These are phyloP conservation scores for Fraxinus dipetala DNA, from an alignment of 305 asterid species.

Conservation along the genomic window DNA sequence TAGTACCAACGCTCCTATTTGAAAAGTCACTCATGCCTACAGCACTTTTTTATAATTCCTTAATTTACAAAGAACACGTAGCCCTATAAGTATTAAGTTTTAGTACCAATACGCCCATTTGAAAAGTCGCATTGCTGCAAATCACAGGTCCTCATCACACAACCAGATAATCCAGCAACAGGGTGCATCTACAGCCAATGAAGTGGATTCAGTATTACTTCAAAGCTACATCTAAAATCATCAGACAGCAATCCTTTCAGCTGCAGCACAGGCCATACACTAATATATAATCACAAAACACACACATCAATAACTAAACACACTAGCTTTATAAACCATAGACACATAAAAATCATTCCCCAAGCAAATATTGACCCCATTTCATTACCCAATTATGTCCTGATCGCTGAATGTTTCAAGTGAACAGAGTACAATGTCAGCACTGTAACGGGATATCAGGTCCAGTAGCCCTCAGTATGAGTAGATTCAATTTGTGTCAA, in stretches of 20 bases:
- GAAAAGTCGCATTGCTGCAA: not conserved
- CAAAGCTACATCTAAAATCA: not conserved
- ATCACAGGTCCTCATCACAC: not conserved
- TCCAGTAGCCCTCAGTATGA: not conserved
- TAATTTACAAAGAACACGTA: not conserved
- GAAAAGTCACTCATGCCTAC: not conserved
- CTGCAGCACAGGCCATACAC: not conserved
- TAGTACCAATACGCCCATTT: not conserved
- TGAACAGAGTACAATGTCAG: not conserved
- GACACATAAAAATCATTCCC: not conserved
- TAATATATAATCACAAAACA: not conserved
- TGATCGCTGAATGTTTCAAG: not conserved
- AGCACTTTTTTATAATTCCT: not conserved
- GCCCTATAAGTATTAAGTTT: not conserved
- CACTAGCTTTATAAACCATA: not conserved
- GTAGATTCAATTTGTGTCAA: constrained; percentile 1
- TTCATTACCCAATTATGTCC: not conserved
- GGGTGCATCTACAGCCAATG: not conserved
- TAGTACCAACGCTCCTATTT: not conserved
- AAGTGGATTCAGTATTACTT: not conserved
- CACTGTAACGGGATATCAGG: not conserved
- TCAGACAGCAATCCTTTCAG: not conserved
- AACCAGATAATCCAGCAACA: not conserved
- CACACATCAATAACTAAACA: not conserved
- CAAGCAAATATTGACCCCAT: not conserved